phyloP scores from a whole-genome alignment of 116 monocot genomes.

The Phalaenopsis hybrid region DNA sequence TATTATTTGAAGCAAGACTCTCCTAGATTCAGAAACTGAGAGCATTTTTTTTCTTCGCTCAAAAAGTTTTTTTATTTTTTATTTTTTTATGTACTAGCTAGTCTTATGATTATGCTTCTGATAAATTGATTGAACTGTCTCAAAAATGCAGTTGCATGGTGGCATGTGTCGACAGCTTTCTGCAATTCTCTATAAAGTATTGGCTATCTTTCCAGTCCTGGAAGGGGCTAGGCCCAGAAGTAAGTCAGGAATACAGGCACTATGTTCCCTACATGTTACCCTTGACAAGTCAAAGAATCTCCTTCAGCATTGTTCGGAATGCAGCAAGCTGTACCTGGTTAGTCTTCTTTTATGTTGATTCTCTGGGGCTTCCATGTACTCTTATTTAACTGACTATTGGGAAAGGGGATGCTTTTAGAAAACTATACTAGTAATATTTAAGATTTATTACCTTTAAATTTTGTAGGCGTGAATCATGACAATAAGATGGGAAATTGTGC shows the following conservation, averaged over 20 bases:
- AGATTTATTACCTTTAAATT: background rate
- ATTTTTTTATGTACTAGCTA: background rate
- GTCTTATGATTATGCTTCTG: background rate
- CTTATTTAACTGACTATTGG: background rate
- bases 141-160: slow-evolving; percentile 61
- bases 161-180: slow-evolving; percentile 56
- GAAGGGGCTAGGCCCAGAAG: slow-evolving; percentile 83
- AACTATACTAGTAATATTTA: background rate
- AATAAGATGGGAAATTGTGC: background rate
- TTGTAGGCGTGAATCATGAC: background rate
- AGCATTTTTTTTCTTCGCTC: background rate
- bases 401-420: background rate
- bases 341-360: slow-evolving; percentile 14
- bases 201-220: slow-evolving; percentile 60
- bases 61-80: background rate
- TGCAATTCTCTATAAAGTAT: slow-evolving; percentile 46
- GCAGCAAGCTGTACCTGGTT: slow-evolving; percentile 92
- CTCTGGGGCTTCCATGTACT: background rate
- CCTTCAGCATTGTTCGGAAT: slow-evolving; percentile 78
- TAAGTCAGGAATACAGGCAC: slow-evolving; percentile 80
- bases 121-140: background rate
- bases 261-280: slow-evolving; percentile 80
- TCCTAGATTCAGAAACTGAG: background rate
- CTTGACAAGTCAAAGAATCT: slow-evolving; percentile 72
- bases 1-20: background rate